Evolutionary conservation across 768 basidiomycete species (phyloP).

Genomic region (Termitomyces sp.): DNA sequence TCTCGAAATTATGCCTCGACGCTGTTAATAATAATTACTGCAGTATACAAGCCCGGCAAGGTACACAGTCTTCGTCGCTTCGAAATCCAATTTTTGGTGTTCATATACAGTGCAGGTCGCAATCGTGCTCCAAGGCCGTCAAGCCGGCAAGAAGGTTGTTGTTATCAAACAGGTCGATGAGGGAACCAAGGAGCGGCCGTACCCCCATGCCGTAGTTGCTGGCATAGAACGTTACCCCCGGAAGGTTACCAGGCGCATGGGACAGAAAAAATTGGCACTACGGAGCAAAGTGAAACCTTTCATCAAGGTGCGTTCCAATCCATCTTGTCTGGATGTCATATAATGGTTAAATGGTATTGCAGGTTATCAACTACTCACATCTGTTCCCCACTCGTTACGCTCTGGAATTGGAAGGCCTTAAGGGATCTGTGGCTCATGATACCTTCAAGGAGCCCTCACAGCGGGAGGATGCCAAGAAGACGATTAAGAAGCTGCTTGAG

Average conservation of each 20-base stretch:
- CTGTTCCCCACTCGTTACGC: constrained; percentile 99
- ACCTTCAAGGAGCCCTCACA: constrained; percentile 98
- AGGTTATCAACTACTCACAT: constrained; percentile 98
- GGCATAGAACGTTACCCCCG: constrained; percentile 97
- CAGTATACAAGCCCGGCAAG: constrained; percentile 96
- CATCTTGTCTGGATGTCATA: not conserved
- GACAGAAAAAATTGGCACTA: constrained; percentile 87
- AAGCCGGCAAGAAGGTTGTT: constrained; percentile 99
- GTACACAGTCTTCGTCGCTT: constrained; percentile 29
- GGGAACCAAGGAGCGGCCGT: constrained; percentile 92
- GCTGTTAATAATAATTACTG: constrained; percentile 5
- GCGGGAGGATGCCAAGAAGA: constrained; percentile 93
- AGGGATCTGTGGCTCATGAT: constrained; percentile 76
- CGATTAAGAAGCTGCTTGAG: constrained; percentile 93
- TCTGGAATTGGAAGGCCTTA: constrained; percentile 91
- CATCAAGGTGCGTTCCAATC: constrained; percentile 74
- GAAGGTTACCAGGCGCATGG: constrained; percentile 97
- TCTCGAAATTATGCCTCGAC: constrained; percentile 9
- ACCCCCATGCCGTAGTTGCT: constrained; percentile 97
- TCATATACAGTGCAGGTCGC: constrained; percentile 55
- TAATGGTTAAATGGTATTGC: not conserved
- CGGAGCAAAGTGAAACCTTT: constrained; percentile 99
- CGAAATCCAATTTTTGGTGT: not conserved
- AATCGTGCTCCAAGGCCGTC: constrained; percentile 97
- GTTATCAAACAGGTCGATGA: constrained; percentile 98